Evolutionary conservation across 108 stramenopile species (phyloP), one percentile per base, ranked within the genome.

Genomic region (Conticribra weissflogii): DNA sequence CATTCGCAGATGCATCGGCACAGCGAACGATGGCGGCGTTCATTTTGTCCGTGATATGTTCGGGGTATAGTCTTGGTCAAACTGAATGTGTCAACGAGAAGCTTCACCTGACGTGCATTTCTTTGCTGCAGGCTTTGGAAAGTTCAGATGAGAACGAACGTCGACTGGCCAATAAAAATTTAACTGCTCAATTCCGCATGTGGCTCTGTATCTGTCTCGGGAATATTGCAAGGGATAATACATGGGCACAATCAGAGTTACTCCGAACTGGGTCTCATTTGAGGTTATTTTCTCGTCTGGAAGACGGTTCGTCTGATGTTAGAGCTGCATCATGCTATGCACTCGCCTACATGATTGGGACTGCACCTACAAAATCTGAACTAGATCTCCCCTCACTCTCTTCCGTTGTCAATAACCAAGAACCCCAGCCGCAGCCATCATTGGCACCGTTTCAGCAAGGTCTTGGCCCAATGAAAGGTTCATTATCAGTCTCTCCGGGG

Each of bases 21-120:
- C 94, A 97, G 79, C 81, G 94, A 3, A 91, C 87, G 15, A 67
- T 97, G 63, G 95, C 96, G 4, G 96, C 96, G 3, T 97, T 97
- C 62, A 85, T 94, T 32, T 57, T 98, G 24, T 80, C 97, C n/a
- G 76, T 81, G 2, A 82, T 93, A 59, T 94, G 93, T 71, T 70
- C 78, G 28, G 85, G 79, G 3, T 94, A 95, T 65, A 66, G 84
- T 60, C 67, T 71, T 1, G 98, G 96, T 5, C 98, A 98, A 73
- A 70, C 74, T 27, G 95, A 90, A 69, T 95, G 91, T 64, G 71
- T 95, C 29, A 85, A 88, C 23, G 81, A 89, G 44, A 91, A 89
- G 58, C 63, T 97, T 18, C 96, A 96, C 57, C 63, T 75, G 8
- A 54, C 57, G 23, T 93, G 90, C 59, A 68, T 74, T 50, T 57